These are phyloP conservation scores for Mortierella hygrophila DNA, from an alignment of 192 early-diverging fungal genomes.

Conservation along the genomic window DNA sequence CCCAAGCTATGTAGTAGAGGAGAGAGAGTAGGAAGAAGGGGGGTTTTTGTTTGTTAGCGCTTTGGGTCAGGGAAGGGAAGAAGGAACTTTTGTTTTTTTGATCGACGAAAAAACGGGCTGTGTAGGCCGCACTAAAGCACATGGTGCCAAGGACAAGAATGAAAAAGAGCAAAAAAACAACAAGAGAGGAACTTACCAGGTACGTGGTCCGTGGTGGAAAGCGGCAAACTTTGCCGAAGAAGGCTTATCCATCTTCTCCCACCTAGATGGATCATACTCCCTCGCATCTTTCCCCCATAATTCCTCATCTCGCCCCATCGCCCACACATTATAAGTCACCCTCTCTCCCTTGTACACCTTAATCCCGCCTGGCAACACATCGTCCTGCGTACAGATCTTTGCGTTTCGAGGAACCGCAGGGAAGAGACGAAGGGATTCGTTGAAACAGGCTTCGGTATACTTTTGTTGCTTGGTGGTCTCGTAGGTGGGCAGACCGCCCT, in stretches of 20 bases:
- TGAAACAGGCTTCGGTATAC: slow-evolving; percentile 58
- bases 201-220: slow-evolving; percentile 71
- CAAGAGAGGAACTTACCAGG: slow-evolving; percentile 23
- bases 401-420: slow-evolving; percentile 71
- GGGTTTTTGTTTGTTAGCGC: not conserved
- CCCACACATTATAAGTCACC: slow-evolving; percentile 62
- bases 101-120: not conserved
- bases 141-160: not conserved
- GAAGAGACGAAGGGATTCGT: slow-evolving; percentile 73
- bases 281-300: slow-evolving; percentile 75
- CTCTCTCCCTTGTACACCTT: slow-evolving; percentile 63
- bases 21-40: not conserved
- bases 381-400: slow-evolving; percentile 68
- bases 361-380: slow-evolving; percentile 72
- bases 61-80: too few relatives aligned
- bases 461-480: slow-evolving; percentile 48
- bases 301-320: slow-evolving; percentile 61
- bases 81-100: not conserved
- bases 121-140: not conserved
- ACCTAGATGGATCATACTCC: slow-evolving; percentile 74
- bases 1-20: slow-evolving; percentile 20
- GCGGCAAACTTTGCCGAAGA: slow-evolving; percentile 60
- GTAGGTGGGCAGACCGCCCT: slow-evolving; percentile 25
- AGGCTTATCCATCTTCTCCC: slow-evolving; percentile 57
- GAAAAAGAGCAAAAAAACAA: not conserved